A percentile compares a stretch with the other conserved stretches of the same genome.
These are phyloP conservation scores for Calonectria pteridis DNA, from an alignment of 2,329 filamentous ascomycete species.

Conservation along the genomic window DNA sequence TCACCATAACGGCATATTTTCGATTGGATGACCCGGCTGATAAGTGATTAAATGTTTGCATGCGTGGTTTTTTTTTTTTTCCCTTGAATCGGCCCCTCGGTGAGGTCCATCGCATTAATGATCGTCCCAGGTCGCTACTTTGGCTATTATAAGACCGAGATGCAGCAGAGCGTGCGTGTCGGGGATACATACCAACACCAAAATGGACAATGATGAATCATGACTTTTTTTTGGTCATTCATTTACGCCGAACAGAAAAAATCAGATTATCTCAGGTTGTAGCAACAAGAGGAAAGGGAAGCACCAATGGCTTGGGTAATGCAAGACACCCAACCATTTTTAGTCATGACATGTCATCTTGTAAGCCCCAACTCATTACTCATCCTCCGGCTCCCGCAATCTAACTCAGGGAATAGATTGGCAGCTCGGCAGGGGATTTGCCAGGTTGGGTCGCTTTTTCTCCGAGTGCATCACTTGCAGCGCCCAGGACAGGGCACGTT, in stretches of 20 bases:
- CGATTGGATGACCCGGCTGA: not conserved
- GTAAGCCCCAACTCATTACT: not conserved
- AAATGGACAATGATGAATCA: not conserved
- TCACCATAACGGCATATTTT: not conserved
- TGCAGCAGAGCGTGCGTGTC: not conserved
- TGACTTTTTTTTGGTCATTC: not conserved
- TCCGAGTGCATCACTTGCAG: constrained; percentile 4
- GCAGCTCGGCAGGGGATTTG: not conserved
- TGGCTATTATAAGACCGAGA: not conserved
- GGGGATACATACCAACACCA: not conserved
- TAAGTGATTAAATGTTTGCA: not conserved
- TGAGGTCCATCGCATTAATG: not conserved
- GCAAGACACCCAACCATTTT: not conserved
- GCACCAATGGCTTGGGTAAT: not conserved
- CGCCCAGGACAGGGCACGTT: constrained; percentile 3
- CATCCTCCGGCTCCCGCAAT: not conserved
- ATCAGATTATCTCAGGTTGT: not conserved
- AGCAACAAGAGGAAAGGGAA: not conserved
- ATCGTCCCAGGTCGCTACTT: not conserved
- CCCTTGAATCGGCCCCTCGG: not conserved
- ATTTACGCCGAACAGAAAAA: not conserved
- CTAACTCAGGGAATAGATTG: not conserved
- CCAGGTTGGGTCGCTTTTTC: not conserved
- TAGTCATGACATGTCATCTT: not conserved
- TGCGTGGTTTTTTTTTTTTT: not conserved